phyloP scores from a whole-genome alignment of 371 early-diverging fungal genomes.

The Funneliformis caledonium region DNA sequence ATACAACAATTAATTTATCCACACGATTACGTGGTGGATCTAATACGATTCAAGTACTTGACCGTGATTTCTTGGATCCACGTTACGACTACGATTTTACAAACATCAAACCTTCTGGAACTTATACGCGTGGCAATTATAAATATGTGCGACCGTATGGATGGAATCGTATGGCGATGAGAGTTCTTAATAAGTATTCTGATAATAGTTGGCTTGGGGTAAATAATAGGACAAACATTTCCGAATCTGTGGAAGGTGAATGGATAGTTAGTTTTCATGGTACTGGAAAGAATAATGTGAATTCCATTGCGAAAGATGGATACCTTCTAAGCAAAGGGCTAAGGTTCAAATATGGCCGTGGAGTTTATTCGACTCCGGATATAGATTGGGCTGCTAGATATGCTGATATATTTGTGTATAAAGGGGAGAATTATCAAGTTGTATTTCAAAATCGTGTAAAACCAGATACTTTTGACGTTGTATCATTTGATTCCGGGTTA shows the following conservation, averaged over 20 bases:
- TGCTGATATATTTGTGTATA: background rate
- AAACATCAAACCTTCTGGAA: background rate
- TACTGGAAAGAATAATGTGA: background rate
- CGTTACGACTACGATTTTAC: constrained; percentile 27
- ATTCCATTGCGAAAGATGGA: constrained; percentile 16
- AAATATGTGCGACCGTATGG: constrained; percentile 26
- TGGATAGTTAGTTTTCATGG: constrained; percentile 6
- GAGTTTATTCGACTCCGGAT: constrained; percentile 19
- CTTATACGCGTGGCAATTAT: constrained; percentile 7
- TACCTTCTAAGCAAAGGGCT: background rate
- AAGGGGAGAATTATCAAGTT: background rate
- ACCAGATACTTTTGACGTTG: background rate
- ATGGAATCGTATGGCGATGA: constrained; percentile 15
- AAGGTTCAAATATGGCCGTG: background rate
- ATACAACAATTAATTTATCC: constrained; percentile 80
- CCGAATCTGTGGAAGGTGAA: background rate
- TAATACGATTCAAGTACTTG: background rate
- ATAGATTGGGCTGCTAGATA: background rate
- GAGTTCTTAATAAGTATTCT: background rate
- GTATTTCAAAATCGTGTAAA: constrained; percentile 26
- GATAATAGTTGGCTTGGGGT: constrained; percentile 8
- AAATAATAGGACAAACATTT: background rate
- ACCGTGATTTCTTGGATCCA: background rate
- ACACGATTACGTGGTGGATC: constrained; percentile 84
- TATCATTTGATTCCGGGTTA: background rate